These are phyloP conservation scores for Pseudomonodictys pantanalensis DNA, from an alignment of 495 filamentous ascomycete species.

Conservation along the genomic window DNA sequence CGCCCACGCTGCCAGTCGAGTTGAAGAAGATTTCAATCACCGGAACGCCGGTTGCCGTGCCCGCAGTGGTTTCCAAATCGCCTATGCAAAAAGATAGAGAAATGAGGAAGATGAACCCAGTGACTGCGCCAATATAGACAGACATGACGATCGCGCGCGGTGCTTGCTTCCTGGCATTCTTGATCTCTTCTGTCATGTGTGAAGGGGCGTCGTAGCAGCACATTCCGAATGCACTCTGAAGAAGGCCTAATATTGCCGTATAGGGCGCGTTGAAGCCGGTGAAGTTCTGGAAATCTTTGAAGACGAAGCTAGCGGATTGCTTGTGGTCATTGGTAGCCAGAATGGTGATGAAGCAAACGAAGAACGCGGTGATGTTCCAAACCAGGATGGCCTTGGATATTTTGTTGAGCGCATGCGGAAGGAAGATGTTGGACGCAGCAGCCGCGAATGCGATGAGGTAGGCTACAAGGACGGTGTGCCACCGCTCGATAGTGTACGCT, in stretches of 20 bases:
- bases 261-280: conserved; percentile 53
- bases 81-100: conserved; percentile 53
- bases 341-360: conserved; percentile 51
- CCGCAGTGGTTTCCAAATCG: conserved; percentile 44
- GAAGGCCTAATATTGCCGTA: conserved; percentile 53
- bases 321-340: conserved; percentile 56
- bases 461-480: conserved; percentile 56
- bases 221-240: conserved; percentile 60
- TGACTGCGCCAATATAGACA: conserved; percentile 51
- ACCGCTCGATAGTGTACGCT: conserved; percentile 53
- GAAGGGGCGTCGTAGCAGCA: conserved; percentile 45
- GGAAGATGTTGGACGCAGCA: conserved; percentile 50
- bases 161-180: conserved; percentile 50
- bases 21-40: conserved; percentile 52
- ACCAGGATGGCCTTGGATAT: conserved; percentile 52
- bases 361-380: conserved; percentile 56
- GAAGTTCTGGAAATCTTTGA: conserved; percentile 55
- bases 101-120: conserved; percentile 51
- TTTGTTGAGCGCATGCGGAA: conserved; percentile 51
- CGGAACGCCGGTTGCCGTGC: conserved; percentile 48
- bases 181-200: conserved; percentile 55
- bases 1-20: conserved; percentile 45
- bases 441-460: conserved; percentile 49
- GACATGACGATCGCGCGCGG: conserved; percentile 56
- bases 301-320: conserved; percentile 56